Evolutionary conservation across 768 basidiomycete species (phyloP), one percentile per base, ranked within the genome.

Genomic region (Tylopilus intermedius): DNA sequence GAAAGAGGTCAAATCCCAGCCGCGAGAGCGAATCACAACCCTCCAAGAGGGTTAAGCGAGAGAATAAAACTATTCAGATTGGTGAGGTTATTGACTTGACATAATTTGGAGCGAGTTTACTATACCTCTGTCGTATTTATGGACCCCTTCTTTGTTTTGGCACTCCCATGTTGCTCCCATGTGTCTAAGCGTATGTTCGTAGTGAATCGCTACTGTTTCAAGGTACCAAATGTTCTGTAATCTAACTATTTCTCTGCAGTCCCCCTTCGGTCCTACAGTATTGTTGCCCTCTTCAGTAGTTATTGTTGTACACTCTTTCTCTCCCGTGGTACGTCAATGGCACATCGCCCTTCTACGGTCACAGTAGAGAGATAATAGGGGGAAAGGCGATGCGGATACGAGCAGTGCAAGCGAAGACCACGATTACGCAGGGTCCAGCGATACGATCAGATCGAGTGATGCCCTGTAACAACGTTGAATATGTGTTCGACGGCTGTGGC

Each of bases 21-120:
- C 26, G 21, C 22, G 44, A 47, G 47, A 29, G 46, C 13, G 42
- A 32, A 18, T 45, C 38, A 47, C 58, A 41, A 24, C 62, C 54
- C 30, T 37, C 46, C 14, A 68, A 70, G 59, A 70, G 45, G 50
- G 53, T 65, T 7, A 68, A 68, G 37, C 56, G 58, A 37, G 68
- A 70, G 51, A 53, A 54, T 27, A 44, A 24, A 24, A 11, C 43
- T 29, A 35, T 59, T 44, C 54, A 42, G 32, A 30, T 33, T n/a
- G 56, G 58, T 18, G 68, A 68, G 32, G 53, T 70, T 37, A 68
- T 68, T 40, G 67, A 70, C 47, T 45, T 68, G 56, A 70, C 67
- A 35, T 68, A 58, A 66, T 22, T 14, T 48, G 41, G 15, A 18
- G 41, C 11, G n/a, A 13, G 15, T n/a, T 30, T 41, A 5, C 49